Base-by-base conservation (phyloP, 257 asterid species). In the Ocimum tenuiflorum region DNA sequence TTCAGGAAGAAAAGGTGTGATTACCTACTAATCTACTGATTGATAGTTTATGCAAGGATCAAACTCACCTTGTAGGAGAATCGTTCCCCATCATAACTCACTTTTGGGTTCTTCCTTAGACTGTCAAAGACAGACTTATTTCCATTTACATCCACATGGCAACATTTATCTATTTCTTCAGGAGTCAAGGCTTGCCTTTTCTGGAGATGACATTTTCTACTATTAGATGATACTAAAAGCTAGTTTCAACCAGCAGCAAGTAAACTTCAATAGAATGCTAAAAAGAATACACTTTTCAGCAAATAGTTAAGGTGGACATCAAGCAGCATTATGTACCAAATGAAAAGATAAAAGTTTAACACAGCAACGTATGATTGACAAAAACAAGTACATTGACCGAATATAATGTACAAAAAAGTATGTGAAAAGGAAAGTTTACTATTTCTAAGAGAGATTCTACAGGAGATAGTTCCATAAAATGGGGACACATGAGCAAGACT, bases 121-220 rank as follows among this genome's bases (percentile, higher is more conserved):
- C 96, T 84, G 78, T 91, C 94, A 74, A 91, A 88, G 18, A 91
- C 96, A 42, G 89, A 75, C 72, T 88, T 91, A 74, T 88, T 91
- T 48, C 91, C 84, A 79, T 77, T 84, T 29, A 78, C 68, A 77
- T 91, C 97, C 70, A 91, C 97, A 67, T 91, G 77, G 73, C 92
- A 84, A 14, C 73, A 77, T 72, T 72, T 85, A 62, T 91, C 88
- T 73, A 91, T 91, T 81, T 86, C 94, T 69, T 84, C 91, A 2
- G 90, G 84, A 15, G 95, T 86, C 58, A 81, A 81, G 60, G 89
- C 77, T 74, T 81, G 76, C 77, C 97, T 88, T 19, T 85, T 82
- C 97, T 91, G 82, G 54, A 72, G 50, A 74, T 48, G 42, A 47
- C 29, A 66, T 62, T 27, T 51, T 62, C 43, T 43, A 56, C 23